phyloP scores from a whole-genome alignment of 2,329 filamentous ascomycete genomes.

The Colletotrichum tropicale region DNA sequence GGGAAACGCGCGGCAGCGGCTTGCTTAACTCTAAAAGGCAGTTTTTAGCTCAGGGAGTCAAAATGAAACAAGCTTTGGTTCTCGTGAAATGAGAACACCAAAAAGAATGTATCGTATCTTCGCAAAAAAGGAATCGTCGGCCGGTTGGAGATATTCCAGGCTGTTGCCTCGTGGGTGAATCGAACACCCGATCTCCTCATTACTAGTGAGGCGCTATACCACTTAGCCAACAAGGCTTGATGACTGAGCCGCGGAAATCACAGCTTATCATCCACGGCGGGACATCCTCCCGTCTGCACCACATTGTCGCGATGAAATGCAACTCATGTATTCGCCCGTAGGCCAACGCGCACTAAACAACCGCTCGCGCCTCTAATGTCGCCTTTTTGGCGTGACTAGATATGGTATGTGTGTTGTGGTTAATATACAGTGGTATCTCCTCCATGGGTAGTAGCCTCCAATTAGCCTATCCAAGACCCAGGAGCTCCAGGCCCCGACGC shows the following conservation, averaged over 20 bases:
- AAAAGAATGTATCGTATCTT: not conserved
- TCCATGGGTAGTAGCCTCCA: not conserved
- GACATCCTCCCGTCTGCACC: not conserved
- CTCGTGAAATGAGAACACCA: not conserved
- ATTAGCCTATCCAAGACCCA: not conserved
- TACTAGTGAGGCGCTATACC: slow-evolving; percentile 25
- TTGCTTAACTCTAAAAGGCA: not conserved
- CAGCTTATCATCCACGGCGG: not conserved
- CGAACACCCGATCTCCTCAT: slow-evolving; percentile 24
- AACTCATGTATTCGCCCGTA: not conserved
- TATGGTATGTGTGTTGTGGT: not conserved
- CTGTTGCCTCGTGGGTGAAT: slow-evolving; percentile 21
- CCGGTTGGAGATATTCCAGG: not conserved
- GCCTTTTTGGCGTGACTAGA: not conserved
- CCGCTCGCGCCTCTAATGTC: not conserved
- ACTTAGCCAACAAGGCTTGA: slow-evolving; percentile 23
- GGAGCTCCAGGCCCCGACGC: slow-evolving; percentile 12
- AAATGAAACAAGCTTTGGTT: not conserved
- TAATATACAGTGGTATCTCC: slow-evolving; percentile 19
- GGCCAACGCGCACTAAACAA: not conserved
- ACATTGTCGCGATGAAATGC: not conserved
- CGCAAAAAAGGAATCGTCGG: not conserved
- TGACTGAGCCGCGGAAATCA: not conserved
- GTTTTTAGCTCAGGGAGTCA: not conserved
- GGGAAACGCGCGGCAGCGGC: not conserved